Evolutionary conservation across 2,329 filamentous ascomycete species (phyloP), one percentile per base, ranked within the genome.

Genomic region (Diaporthe amygdali): DNA sequence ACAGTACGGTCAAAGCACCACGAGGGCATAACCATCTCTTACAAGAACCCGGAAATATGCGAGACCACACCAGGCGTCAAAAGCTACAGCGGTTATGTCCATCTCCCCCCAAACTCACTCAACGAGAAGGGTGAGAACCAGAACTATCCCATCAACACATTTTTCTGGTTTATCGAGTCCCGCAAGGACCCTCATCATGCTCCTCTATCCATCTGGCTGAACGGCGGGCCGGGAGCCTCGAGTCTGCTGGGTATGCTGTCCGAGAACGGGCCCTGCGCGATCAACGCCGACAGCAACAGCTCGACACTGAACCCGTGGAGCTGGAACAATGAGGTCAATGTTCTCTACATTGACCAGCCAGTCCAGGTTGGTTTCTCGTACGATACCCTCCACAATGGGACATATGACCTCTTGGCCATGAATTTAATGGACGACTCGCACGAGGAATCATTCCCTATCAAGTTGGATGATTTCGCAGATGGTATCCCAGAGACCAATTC

Each of bases 321-420:
- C 2, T 91, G 88, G 87, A 88, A 87, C 74, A 89, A 89, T 75
- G 84, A 86, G 20, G 87, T 85, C 71, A 91, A 91, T 72, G 87
- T 91, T 84, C 85, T 92, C 9, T 92, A 90, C 78, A 89, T 92
- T 72, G 90, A 93, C 76, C 87, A 92, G 78, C 91, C 77, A 0
- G 74, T 77, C 71, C 78, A 76, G 59, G 76, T 76, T 1, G 78
- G 78, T 12, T 78, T 79, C 73, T 79, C 77, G 30, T 79, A 80
- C 56, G 74, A 77, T 49, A 74, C 32, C 17, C 73, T 76, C 25
- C 74, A 75, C 68, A 78, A 78, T 30, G 76, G 75, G 17, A 76
- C 76, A 20, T 66, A 75, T 32, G 74, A 79, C 59, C 69, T 73
- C 14, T 32, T 76, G 61, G 69, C 34, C n/a, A 59, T 20, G 32